These are phyloP conservation scores for Linnemannia zychae DNA, from an alignment of 192 early-diverging fungal genomes.

Conservation along the genomic window DNA sequence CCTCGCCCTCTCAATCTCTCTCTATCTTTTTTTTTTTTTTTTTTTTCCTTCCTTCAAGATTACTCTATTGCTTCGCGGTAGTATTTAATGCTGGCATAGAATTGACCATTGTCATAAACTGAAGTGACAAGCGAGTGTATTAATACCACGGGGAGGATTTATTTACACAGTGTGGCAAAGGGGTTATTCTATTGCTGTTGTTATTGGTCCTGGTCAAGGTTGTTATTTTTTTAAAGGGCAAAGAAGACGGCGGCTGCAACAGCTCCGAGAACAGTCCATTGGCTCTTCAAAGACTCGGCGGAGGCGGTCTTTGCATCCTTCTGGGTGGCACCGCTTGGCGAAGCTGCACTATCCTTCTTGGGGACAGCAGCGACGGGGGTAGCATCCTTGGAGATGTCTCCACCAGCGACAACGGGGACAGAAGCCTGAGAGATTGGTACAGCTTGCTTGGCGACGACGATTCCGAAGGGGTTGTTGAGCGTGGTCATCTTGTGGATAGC, in stretches of 20 bases:
- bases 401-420: background rate
- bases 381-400: background rate
- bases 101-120: background rate
- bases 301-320: background rate
- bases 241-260: conserved; percentile 5
- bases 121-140: background rate
- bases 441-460: background rate
- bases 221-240: conserved; percentile 9
- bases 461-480: conserved; percentile 15
- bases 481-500: conserved; percentile 18
- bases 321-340: background rate
- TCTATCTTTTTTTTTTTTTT: conserved; percentile 1
- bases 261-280: conserved; percentile 28
- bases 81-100: no score
- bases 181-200: background rate
- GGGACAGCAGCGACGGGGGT: background rate
- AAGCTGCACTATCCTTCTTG: background rate
- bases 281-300: conserved; percentile 19
- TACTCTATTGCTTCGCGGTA: no score
- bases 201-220: background rate
- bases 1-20: no score
- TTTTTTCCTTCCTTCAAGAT: no score
- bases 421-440: background rate
- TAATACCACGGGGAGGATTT: background rate
- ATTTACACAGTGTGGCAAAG: background rate